These are phyloP conservation scores for Globisporangium echinulatum DNA, from an alignment of 352 stramenopile species.

Conservation along the genomic window DNA sequence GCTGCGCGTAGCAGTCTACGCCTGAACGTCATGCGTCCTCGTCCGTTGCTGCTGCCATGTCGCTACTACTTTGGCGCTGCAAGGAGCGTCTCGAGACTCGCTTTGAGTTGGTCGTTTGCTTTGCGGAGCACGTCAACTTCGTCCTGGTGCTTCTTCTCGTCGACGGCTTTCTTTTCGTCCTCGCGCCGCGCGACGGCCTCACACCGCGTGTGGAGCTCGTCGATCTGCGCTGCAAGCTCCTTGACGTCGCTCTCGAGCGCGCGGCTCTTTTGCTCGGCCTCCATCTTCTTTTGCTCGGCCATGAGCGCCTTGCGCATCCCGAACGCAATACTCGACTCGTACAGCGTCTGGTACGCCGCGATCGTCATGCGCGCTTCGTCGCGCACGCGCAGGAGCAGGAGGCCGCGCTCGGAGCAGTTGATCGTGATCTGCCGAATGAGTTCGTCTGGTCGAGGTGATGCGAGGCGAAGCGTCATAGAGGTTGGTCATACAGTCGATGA, in stretches of 20 bases:
- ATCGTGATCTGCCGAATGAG: slow-evolving; percentile 92
- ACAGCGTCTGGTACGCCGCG: slow-evolving; percentile 89
- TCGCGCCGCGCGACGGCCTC: slow-evolving; percentile 54
- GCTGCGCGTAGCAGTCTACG: too few relatives aligned
- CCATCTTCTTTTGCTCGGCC: slow-evolving; percentile 88
- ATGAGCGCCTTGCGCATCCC: slow-evolving; percentile 92
- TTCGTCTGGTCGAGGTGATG: slow-evolving; percentile 50
- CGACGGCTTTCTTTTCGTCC: slow-evolving; percentile 52
- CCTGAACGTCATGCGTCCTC: too few relatives aligned
- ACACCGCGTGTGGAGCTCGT: slow-evolving; percentile 57
- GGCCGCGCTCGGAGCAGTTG: slow-evolving; percentile 87
- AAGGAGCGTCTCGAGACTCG: slow-evolving; percentile 84
- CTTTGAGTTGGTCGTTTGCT: slow-evolving; percentile 88
- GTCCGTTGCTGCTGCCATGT: background rate
- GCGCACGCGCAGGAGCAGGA: slow-evolving; percentile 85
- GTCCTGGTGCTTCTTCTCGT: slow-evolving; percentile 84
- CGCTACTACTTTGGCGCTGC: slow-evolving; percentile 42
- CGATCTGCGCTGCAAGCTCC: slow-evolving; percentile 76
- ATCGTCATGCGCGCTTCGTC: slow-evolving; percentile 92
- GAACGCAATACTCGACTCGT: slow-evolving; percentile 90
- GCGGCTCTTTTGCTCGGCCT: slow-evolving; percentile 79
- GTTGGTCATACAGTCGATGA: too few relatives aligned
- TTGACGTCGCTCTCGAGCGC: slow-evolving; percentile 70
- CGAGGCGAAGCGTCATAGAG: too few relatives aligned
- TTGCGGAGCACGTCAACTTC: slow-evolving; percentile 84